phyloP scores from a whole-genome alignment of 371 early-diverging fungal genomes.

The Mucor mucedo region DNA sequence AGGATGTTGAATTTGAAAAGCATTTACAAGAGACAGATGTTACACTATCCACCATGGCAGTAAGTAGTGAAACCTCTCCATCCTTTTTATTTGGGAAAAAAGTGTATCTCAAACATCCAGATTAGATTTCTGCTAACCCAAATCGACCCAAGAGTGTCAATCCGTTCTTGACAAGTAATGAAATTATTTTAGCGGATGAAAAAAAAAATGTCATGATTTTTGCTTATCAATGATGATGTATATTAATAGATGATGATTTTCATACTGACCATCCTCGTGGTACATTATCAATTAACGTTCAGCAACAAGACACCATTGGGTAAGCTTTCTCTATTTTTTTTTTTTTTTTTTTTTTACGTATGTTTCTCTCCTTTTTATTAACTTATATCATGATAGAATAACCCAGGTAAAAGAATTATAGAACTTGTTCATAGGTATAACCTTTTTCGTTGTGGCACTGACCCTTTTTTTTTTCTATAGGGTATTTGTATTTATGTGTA shows the following conservation, averaged over 20 bases:
- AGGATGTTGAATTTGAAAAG: conserved; percentile 29
- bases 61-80: background rate
- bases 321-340: background rate
- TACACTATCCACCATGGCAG: conserved; percentile 5
- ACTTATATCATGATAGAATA: background rate
- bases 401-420: background rate
- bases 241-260: conserved; percentile 6
- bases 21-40: conserved; percentile 11
- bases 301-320: background rate
- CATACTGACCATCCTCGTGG: background rate
- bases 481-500: background rate
- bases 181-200: background rate
- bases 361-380: background rate
- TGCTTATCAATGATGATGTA: background rate
- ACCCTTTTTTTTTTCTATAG: too few relatives aligned
- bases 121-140: conserved; percentile 34
- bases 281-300: background rate
- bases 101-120: too few relatives aligned
- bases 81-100: too few relatives aligned
- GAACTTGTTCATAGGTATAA: too few relatives aligned
- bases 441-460: too few relatives aligned
- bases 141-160: conserved; percentile 25
- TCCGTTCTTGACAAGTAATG: background rate
- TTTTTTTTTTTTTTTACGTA: background rate
- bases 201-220: background rate